Percentiles rank a stretch among this genome's conserved stretches.
These are phyloP conservation scores for Metschnikowia henanensis DNA, from an alignment of 805 yeast genomes.

Conservation along the genomic window DNA sequence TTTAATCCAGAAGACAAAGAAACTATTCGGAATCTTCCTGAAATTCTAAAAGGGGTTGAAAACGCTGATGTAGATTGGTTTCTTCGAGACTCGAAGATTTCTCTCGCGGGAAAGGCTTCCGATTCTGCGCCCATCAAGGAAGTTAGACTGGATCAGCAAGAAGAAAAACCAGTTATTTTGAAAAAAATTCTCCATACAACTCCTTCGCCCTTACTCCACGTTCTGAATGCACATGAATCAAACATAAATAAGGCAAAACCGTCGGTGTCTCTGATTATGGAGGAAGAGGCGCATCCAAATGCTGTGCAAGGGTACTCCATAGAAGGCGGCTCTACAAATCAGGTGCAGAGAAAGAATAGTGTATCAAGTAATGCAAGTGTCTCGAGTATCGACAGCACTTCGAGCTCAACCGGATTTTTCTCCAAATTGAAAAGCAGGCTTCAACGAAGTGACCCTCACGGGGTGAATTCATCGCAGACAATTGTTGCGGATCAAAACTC, in stretches of 20 bases:
- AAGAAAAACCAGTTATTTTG: not conserved
- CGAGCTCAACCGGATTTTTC: conserved; percentile 28
- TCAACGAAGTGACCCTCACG: conserved; percentile 14
- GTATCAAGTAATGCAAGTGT: conserved; percentile 19
- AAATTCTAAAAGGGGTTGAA: conserved; percentile 29
- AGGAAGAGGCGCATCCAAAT: conserved; percentile 19
- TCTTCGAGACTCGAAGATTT: conserved; percentile 35
- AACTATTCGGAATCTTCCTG: not conserved
- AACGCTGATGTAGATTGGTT: conserved; percentile 54
- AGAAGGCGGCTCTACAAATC: conserved; percentile 8
- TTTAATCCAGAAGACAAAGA: conserved; percentile 16
- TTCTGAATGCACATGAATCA: conserved; percentile 33
- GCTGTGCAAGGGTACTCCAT: not conserved
- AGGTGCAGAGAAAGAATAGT: conserved; percentile 20
- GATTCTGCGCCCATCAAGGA: not conserved
- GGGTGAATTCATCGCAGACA: not conserved
- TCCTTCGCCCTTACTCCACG: conserved; percentile 18
- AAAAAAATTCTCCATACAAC: conserved; percentile 14
- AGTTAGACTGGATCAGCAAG: not conserved
- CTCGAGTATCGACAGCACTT: conserved; percentile 16
- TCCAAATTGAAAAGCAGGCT: conserved; percentile 38
- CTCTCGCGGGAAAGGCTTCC: conserved; percentile 3
- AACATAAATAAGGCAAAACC: conserved; percentile 34
- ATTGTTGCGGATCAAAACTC: not conserved
- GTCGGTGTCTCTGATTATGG: conserved; percentile 28